Conservation (phyloP, 441 rosid species). For the Croton laevigatus region DNA sequence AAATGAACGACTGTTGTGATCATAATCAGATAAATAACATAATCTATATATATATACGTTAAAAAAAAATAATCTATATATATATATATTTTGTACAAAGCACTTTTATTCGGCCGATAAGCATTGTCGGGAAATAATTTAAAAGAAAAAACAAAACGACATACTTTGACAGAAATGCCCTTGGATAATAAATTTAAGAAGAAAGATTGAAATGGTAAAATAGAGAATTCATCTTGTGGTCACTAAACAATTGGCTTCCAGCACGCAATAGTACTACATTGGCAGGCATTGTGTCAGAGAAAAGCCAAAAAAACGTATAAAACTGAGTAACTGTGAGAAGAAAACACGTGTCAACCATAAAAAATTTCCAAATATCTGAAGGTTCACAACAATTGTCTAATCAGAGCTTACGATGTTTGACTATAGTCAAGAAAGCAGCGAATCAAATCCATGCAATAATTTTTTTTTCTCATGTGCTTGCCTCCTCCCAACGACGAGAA, state of each 20-base stretch:
- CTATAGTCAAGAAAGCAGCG: neutral
- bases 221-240: neutral
- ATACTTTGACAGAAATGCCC: constrained; percentile 9
- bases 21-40: too few species aligned
- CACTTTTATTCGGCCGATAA: neutral
- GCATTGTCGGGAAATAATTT: neutral
- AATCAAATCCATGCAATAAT: neutral
- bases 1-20: neutral
- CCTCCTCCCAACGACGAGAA: neutral
- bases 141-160: neutral
- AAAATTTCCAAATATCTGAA: neutral
- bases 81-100: too few species aligned
- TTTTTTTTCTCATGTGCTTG: too few species aligned
- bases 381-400: neutral
- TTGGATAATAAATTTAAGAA: neutral
- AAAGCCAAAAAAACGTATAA: neutral
- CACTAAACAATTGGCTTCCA: neutral
- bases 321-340: neutral
- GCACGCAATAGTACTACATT: neutral
- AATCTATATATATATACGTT: too few species aligned
- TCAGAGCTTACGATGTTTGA: neutral
- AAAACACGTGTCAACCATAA: neutral
- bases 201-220: neutral
- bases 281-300: constrained; percentile 7
- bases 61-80: too few species aligned